phyloP scores from a whole-genome alignment of 352 stramenopile species.

The Globisporangium lucens region DNA sequence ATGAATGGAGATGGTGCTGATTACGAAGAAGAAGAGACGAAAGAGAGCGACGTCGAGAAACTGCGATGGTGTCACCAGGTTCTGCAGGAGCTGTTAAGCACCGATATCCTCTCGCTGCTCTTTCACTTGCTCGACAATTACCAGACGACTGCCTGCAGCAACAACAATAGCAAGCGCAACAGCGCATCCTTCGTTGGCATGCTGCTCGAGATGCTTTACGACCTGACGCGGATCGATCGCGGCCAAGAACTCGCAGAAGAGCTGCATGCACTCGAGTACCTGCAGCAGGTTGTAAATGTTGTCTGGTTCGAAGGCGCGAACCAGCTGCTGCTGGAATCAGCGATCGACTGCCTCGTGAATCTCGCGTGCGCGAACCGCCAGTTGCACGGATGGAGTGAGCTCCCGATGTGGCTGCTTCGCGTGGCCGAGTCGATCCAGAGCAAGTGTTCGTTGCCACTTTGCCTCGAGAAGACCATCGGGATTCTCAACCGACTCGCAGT shows the following conservation, averaged over 20 bases:
- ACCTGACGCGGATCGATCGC: slow-evolving; percentile 26
- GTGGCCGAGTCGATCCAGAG: slow-evolving; percentile 29
- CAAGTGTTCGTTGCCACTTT: slow-evolving; percentile 16
- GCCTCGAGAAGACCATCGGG: slow-evolving; percentile 46
- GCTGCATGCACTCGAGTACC: slow-evolving; percentile 26
- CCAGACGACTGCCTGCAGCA: not conserved
- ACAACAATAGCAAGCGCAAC: not conserved
- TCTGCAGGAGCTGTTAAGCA: slow-evolving; percentile 20
- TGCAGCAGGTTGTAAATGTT: slow-evolving; percentile 27
- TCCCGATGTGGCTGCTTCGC: slow-evolving; percentile 31
- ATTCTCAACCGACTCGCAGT: slow-evolving; percentile 34
- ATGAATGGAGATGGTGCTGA: not conserved
- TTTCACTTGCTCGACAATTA: slow-evolving; percentile 29
- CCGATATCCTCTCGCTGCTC: slow-evolving; percentile 21
- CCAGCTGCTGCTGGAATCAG: slow-evolving; percentile 29
- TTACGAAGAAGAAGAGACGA: not conserved
- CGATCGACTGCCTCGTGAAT: slow-evolving; percentile 46
- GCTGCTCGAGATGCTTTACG: slow-evolving; percentile 32
- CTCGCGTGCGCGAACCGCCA: slow-evolving; percentile 33
- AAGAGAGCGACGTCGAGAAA: not conserved
- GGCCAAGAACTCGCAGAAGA: slow-evolving; percentile 28
- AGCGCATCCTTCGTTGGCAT: slow-evolving; percentile 20
- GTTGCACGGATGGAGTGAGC: slow-evolving; percentile 25
- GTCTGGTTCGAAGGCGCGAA: slow-evolving; percentile 23
- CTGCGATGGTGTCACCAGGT: slow-evolving; percentile 10